Percentiles rank a stretch among this genome's conserved stretches.
Conservation (phyloP, 257 asterid species). For the Craterostigma plantagineum region DNA sequence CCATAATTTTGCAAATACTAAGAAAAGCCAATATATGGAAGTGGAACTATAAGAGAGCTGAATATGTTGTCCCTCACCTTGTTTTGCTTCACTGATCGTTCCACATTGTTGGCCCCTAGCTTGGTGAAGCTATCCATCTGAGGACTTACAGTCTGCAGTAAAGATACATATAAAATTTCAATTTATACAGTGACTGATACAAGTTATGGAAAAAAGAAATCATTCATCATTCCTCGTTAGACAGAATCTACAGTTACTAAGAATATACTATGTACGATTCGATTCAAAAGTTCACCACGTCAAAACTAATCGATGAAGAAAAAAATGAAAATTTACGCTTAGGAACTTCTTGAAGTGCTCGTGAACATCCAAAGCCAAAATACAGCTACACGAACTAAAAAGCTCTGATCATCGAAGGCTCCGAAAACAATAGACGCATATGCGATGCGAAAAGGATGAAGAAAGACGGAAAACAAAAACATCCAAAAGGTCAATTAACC, state of each 20-base stretch:
- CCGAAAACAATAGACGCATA: not conserved
- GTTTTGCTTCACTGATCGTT: constrained; percentile 36
- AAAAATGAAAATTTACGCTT: too few relatives aligned
- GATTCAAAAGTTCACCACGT: too few relatives aligned
- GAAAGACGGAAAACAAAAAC: constrained; percentile 4
- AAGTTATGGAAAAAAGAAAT: not conserved
- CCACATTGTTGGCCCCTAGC: constrained; percentile 56
- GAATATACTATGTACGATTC: too few relatives aligned
- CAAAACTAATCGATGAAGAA: too few relatives aligned
- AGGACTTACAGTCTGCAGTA: constrained; percentile 38
- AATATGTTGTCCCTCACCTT: constrained; percentile 27
- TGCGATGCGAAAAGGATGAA: not conserved
- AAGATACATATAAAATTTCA: constrained; percentile 8
- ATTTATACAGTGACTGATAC: not conserved
- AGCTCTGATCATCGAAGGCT: not conserved
- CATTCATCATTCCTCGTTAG: not conserved
- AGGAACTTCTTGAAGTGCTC: too few relatives aligned
- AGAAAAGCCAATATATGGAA: not conserved
- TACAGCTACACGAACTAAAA: not conserved
- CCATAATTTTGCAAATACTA: too few relatives aligned
- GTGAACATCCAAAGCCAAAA: too few relatives aligned
- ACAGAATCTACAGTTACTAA: too few relatives aligned
- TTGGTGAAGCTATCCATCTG: constrained; percentile 40
- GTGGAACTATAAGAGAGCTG: not conserved
- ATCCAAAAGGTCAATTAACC: constrained; percentile 18